phyloP scores from a whole-genome alignment of 768 basidiomycete species.

The Podaxis sp. region DNA sequence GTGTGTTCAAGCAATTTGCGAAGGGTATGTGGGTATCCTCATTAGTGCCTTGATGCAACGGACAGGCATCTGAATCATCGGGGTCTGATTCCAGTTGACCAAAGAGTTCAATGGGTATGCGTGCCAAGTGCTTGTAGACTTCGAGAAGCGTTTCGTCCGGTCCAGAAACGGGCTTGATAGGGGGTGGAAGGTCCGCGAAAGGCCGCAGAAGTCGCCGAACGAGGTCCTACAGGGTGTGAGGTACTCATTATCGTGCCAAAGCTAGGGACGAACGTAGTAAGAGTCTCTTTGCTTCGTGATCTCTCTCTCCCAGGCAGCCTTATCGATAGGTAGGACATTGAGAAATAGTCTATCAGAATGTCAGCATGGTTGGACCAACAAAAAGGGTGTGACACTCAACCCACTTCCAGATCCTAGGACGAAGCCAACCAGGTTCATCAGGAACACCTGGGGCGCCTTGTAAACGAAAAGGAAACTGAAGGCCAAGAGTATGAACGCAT shows the following conservation, averaged over 20 bases:
- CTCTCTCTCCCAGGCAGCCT: conserved; percentile 56
- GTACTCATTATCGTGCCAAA: background rate
- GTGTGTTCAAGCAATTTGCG: conserved; percentile 48
- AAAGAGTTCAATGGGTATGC: conserved; percentile 49
- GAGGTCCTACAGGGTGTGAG: conserved; percentile 47
- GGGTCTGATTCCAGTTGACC: conserved; percentile 47
- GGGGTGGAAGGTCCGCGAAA: conserved; percentile 38
- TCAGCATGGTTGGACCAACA: background rate
- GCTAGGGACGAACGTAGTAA: conserved; percentile 57
- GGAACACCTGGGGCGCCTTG: conserved; percentile 51
- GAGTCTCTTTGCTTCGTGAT: conserved; percentile 56
- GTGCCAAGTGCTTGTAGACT: conserved; percentile 51
- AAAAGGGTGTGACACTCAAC: conserved; percentile 17
- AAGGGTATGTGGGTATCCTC: conserved; percentile 44
- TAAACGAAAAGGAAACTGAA: conserved; percentile 8
- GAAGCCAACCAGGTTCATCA: conserved; percentile 69
- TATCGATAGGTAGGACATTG: conserved; percentile 53
- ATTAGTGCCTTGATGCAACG: conserved; percentile 43
- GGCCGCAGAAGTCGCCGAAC: conserved; percentile 59
- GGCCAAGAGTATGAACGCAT: conserved; percentile 17
- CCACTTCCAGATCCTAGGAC: conserved; percentile 77
- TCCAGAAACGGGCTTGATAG: conserved; percentile 31
- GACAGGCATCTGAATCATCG: conserved; percentile 39
- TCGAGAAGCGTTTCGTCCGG: conserved; percentile 44
- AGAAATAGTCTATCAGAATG: conserved; percentile 48